Evolutionary conservation across 768 basidiomycete genomes (phyloP).

Genomic region (Boletales sp.): DNA sequence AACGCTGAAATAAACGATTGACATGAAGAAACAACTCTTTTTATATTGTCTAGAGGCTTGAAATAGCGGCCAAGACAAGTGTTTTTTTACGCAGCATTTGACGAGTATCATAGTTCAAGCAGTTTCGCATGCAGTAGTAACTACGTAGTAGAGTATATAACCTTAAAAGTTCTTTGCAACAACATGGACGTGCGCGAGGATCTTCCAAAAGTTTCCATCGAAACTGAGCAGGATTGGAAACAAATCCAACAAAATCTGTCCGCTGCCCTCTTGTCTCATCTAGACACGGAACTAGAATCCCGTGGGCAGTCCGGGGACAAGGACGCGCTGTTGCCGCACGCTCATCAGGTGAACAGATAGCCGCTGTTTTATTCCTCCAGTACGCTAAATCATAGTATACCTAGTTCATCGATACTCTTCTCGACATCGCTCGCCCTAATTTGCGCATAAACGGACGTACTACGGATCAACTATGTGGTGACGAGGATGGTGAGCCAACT

Average conservation of each 20-base stretch:
- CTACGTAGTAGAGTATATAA: too few relatives aligned
- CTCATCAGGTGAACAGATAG: conserved; percentile 42
- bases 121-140: too few relatives aligned
- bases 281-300: conserved; percentile 46
- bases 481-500: conserved; percentile 46
- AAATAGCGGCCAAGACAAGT: too few relatives aligned
- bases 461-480: conserved; percentile 58
- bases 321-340: conserved; percentile 46
- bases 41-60: too few relatives aligned
- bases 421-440: conserved; percentile 64
- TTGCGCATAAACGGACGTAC: conserved; percentile 78
- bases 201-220: conserved; percentile 56
- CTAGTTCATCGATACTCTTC: conserved; percentile 62
- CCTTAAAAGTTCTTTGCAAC: too few relatives aligned
- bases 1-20: too few relatives aligned
- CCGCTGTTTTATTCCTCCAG: not conserved
- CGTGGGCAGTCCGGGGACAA: conserved; percentile 40
- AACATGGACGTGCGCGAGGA: conserved; percentile 37
- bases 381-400: not conserved
- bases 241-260: conserved; percentile 54
- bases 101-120: too few relatives aligned
- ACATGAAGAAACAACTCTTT: too few relatives aligned
- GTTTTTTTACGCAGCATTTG: too few relatives aligned
- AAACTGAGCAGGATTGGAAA: conserved; percentile 64
- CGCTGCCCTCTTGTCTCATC: conserved; percentile 38